Percentiles rank a stretch among this genome's conserved stretches.
Conservation (phyloP, 805 yeast species). For the Osmozyma mogii region DNA sequence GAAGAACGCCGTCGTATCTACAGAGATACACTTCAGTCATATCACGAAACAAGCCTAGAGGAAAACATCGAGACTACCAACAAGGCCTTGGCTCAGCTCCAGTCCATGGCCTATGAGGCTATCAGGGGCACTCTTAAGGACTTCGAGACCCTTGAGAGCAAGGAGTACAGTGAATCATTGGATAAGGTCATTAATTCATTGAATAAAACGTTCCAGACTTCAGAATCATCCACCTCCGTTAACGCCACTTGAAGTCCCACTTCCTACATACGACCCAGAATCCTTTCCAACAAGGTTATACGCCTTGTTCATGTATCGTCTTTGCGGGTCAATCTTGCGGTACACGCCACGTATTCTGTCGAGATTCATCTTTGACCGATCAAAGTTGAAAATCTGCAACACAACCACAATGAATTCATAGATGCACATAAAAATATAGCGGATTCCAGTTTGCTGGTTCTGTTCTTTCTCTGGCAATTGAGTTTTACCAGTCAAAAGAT, state of each 20-base stretch:
- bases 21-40: too few relatives aligned
- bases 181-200: conserved; percentile 10
- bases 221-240: conserved; percentile 1
- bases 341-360: conserved; percentile 33
- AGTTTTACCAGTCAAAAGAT: conserved; percentile 19
- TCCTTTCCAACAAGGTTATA: conserved; percentile 23
- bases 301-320: conserved; percentile 28
- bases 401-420: conserved; percentile 26
- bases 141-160: too few relatives aligned
- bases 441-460: too few relatives aligned
- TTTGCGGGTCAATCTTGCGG: conserved; percentile 33
- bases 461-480: too few relatives aligned
- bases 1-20: too few relatives aligned
- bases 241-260: conserved; percentile 1
- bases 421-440: conserved; percentile 20
- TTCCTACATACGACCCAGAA: conserved; percentile 11
- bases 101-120: not conserved
- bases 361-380: conserved; percentile 34
- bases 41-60: conserved; percentile 11
- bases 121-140: not conserved
- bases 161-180: not conserved
- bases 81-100: conserved; percentile 5
- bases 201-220: conserved; percentile 9
- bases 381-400: conserved; percentile 30
- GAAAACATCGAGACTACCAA: conserved; percentile 10